Evolutionary conservation across 768 basidiomycete species (phyloP).

Genomic region (Kwoniella europaea): DNA sequence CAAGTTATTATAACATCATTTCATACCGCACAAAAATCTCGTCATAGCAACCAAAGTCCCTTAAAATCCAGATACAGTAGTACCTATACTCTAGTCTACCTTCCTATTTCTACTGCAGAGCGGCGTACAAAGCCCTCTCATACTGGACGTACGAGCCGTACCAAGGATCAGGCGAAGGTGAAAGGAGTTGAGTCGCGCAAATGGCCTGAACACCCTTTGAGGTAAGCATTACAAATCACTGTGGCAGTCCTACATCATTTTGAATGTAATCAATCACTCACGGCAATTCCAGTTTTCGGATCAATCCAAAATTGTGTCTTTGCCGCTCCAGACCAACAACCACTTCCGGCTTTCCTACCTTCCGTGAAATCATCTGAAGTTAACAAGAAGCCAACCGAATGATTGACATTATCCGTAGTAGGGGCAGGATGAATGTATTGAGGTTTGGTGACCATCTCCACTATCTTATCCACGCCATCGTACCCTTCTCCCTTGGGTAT

Average conservation of each 20-base stretch:
- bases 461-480: conserved; percentile 19
- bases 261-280: conserved; percentile 13
- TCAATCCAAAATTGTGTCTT: conserved; percentile 45
- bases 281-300: conserved; percentile 44
- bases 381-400: conserved; percentile 41
- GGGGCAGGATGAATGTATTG: conserved; percentile 31
- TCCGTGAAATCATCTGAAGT: conserved; percentile 30
- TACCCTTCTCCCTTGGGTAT: conserved; percentile 24
- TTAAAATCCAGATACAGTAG: too few species aligned
- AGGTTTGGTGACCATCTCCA: conserved; percentile 24
- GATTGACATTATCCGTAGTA: conserved; percentile 28
- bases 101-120: conserved; percentile 1
- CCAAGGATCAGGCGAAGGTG: conserved; percentile 31
- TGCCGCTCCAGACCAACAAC: conserved; percentile 45
- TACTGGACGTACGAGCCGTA: conserved; percentile 22
- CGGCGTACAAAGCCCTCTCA: conserved; percentile 28
- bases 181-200: conserved; percentile 31
- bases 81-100: not conserved
- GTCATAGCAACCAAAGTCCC: too few species aligned
- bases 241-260: too few species aligned
- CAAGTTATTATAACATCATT: too few species aligned
- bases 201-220: conserved; percentile 16
- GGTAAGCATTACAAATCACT: too few species aligned
- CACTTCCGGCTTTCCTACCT: conserved; percentile 40
- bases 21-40: too few species aligned